These are phyloP conservation scores for Penicillium sp. DNA, from an alignment of 2,329 filamentous ascomycete species.

Conservation along the genomic window DNA sequence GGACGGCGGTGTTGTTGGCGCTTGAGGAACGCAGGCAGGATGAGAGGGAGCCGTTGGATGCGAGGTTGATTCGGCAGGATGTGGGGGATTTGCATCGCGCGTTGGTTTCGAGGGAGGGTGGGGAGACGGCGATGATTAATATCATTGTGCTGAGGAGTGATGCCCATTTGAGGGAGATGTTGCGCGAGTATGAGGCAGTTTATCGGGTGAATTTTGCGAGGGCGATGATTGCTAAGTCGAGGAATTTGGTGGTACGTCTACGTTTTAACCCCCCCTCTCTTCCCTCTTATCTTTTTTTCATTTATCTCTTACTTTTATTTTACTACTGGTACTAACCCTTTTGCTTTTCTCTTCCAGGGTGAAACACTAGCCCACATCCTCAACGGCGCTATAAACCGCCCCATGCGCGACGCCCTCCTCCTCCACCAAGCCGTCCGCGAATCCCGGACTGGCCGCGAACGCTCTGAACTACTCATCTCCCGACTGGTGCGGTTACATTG, in stretches of 20 bases:
- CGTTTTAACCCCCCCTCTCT: not conserved
- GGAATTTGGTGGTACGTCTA: constrained; percentile 83
- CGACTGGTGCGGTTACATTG: constrained; percentile 89
- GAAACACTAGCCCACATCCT: constrained; percentile 94
- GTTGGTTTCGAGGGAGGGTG: constrained; percentile 73
- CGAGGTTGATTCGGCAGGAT: constrained; percentile 70
- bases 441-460: constrained; percentile 71
- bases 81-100: constrained; percentile 74
- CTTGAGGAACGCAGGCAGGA: constrained; percentile 85
- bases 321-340: not conserved
- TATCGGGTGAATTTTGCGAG: constrained; percentile 83
- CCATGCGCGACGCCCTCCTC: constrained; percentile 88
- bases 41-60: constrained; percentile 72
- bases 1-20: constrained; percentile 81
- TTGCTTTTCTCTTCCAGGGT: constrained; percentile 64
- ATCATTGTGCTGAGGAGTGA: constrained; percentile 84
- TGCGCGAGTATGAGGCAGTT: constrained; percentile 75
- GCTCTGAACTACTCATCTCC: constrained; percentile 86
- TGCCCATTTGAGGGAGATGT: constrained; percentile 77
- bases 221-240: constrained; percentile 85
- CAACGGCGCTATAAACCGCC: constrained; percentile 94
- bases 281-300: too few relatives aligned
- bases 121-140: constrained; percentile 84
- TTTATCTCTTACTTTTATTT: too few relatives aligned
- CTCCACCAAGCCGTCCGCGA: constrained; percentile 87